Percentiles rank a stretch among this genome's conserved stretches.
These are phyloP conservation scores for Boletus vermiculosoides DNA, from an alignment of 768 basidiomycete genomes.

Conservation along the genomic window DNA sequence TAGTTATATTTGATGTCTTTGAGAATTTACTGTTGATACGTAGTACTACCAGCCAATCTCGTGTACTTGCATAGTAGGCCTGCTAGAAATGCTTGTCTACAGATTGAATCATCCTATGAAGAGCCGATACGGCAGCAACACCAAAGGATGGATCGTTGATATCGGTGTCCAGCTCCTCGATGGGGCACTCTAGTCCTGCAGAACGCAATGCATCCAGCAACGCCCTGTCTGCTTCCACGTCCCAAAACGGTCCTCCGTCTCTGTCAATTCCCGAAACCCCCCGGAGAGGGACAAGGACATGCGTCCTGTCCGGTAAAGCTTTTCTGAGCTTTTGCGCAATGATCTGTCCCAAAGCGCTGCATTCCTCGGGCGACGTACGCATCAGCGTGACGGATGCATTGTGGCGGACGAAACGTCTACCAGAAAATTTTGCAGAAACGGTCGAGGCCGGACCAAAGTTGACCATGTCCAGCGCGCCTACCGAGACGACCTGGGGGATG, in stretches of 20 bases:
- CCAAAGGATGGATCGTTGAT: slow-evolving; percentile 29
- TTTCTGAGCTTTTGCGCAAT: slow-evolving; percentile 21
- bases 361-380: slow-evolving; percentile 30
- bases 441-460: slow-evolving; percentile 33
- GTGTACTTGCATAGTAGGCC: background rate
- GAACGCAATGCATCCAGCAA: slow-evolving; percentile 19
- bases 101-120: slow-evolving; percentile 20
- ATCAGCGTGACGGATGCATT: slow-evolving; percentile 32
- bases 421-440: slow-evolving; percentile 20
- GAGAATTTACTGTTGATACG: background rate
- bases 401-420: slow-evolving; percentile 21
- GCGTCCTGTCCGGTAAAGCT: slow-evolving; percentile 16
- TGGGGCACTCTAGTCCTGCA: slow-evolving; percentile 12
- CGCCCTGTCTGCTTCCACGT: slow-evolving; percentile 24
- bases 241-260: slow-evolving; percentile 24
- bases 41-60: background rate
- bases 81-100: slow-evolving; percentile 1
- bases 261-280: slow-evolving; percentile 30
- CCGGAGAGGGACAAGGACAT: slow-evolving; percentile 23
- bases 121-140: slow-evolving; percentile 9
- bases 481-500: slow-evolving; percentile 31
- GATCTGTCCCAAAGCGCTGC: slow-evolving; percentile 19
- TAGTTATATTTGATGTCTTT: slow-evolving; percentile 13
- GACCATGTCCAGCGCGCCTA: slow-evolving; percentile 35
- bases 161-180: slow-evolving; percentile 26